Conservation (phyloP, 257 asterid genomes). For the Knoxia roxburghii region DNA sequence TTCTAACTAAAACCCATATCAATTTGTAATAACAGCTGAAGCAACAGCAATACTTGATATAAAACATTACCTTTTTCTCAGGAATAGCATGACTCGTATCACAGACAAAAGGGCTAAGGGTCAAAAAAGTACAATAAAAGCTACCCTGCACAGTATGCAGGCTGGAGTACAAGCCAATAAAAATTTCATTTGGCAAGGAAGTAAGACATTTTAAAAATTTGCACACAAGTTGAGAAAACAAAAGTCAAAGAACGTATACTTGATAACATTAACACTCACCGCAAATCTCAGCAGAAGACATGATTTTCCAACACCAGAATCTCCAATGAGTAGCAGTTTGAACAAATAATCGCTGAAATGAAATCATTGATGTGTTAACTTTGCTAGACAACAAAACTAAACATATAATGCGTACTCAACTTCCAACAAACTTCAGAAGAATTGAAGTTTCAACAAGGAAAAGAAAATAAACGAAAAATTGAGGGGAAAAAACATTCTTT, state of each 20-base stretch:
- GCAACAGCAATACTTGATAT: background rate
- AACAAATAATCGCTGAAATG: constrained; percentile 31
- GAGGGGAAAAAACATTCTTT: background rate
- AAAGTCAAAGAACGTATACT: background rate
- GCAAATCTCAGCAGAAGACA: constrained; percentile 36
- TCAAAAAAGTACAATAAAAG: background rate
- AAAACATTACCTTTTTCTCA: background rate
- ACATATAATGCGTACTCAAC: background rate
- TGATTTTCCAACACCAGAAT: constrained; percentile 41
- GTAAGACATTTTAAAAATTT: background rate
- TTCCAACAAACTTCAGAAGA: background rate
- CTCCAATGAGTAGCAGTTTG: constrained; percentile 37
- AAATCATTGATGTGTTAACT: background rate
- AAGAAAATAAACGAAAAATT: background rate
- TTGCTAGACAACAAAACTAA: background rate
- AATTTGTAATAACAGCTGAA: background rate
- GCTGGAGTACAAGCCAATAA: background rate
- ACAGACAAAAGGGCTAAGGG: background rate
- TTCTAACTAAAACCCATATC: background rate
- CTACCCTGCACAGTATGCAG: background rate
- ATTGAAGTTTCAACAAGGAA: background rate
- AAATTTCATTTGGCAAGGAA: background rate
- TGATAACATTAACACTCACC: constrained; percentile 17
- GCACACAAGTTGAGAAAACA: background rate
- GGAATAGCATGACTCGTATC: background rate